Base-by-base conservation (phyloP, 108 stramenopile genomes). In the Skeletonema menzelii region DNA sequence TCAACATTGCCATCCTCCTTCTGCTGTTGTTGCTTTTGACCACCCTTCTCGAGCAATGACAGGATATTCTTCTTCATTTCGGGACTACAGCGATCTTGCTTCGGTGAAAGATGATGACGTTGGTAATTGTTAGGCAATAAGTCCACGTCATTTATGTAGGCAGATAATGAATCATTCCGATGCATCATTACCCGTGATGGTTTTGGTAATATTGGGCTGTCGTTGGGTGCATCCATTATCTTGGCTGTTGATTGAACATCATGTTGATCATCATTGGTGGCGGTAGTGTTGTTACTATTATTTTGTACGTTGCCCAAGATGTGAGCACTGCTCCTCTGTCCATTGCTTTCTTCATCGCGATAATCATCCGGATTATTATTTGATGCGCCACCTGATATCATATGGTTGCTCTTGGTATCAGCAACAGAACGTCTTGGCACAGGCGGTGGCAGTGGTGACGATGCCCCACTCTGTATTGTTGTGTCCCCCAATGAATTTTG, bases 271-370 rank as follows among this genome's bases (percentile, higher is more conserved):
- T 53, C 20, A 17, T 24, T 10, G 49, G 4, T 49, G 49, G 2
- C 2, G 49, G 4, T 49, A 22, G 2, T 22, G 22, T 10, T 53
- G 8, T 53, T 22, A 53, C 1, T 8, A 24, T 53, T 1, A 22
- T 53, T 22, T 8, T 10, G 22, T 53, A 24, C 15, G 2, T 42
- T 42, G 40, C 40, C 40, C 40, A 42, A 42, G 40, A 42, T n/a
- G 40, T 42, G 40, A 15, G 40, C 40, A 42, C 15, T 42, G 15
- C 15, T 53, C 22, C 49, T 20, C 22, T 53, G 20, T 24, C 49
- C 49, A 53, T 53, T 53, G 22, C 49, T 53, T 10, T 53, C 49
- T 22, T 53, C 49, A 53, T 53, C 49, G 22, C 49, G 49, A 53
- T 32, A 32, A 0, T 22, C 49, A 24, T 53, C 49, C 22, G 8